Conservation (phyloP, 306 rosid genomes). For the Coriaria nepalensis region DNA sequence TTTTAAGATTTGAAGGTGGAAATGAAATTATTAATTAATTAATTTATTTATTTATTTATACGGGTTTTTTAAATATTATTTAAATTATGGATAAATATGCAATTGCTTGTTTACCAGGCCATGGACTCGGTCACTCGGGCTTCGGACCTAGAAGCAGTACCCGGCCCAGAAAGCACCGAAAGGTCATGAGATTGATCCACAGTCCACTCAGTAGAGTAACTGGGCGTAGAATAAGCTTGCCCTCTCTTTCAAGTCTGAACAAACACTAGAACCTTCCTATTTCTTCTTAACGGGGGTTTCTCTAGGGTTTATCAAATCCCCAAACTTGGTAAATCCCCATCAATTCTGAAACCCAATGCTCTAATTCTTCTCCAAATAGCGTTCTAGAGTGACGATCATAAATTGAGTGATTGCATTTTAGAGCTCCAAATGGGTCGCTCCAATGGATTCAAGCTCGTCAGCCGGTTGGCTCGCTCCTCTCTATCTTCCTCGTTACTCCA, state of each 20-base stretch:
- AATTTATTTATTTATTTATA: no score
- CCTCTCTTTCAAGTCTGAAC: background rate
- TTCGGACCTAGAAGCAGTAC: no score
- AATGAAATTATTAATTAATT: no score
- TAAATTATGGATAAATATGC: no score
- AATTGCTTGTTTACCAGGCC: no score
- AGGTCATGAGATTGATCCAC: no score
- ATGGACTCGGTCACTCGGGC: no score
- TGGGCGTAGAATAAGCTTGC: background rate
- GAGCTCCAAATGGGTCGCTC: constrained; percentile 60
- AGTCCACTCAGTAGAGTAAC: no score
- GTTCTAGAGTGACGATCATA: no score
- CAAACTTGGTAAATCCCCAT: background rate
- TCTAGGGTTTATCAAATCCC: constrained; percentile 33
- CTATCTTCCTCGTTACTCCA: constrained; percentile 13
- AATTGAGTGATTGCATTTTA: background rate
- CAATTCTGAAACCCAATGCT: constrained; percentile 8
- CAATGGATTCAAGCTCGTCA: constrained; percentile 37
- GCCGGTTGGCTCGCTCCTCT: constrained; percentile 43
- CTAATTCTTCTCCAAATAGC: background rate
- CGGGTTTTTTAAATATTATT: no score
- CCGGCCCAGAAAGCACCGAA: no score
- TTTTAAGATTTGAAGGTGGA: no score
- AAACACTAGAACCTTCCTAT: constrained; percentile 40
- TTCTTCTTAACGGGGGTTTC: constrained; percentile 36